Percentiles rank a stretch among this genome's conserved stretches.
Evolutionary conservation across 495 filamentous ascomycete species (phyloP).

Genomic region (Penicillium simplicissimum): DNA sequence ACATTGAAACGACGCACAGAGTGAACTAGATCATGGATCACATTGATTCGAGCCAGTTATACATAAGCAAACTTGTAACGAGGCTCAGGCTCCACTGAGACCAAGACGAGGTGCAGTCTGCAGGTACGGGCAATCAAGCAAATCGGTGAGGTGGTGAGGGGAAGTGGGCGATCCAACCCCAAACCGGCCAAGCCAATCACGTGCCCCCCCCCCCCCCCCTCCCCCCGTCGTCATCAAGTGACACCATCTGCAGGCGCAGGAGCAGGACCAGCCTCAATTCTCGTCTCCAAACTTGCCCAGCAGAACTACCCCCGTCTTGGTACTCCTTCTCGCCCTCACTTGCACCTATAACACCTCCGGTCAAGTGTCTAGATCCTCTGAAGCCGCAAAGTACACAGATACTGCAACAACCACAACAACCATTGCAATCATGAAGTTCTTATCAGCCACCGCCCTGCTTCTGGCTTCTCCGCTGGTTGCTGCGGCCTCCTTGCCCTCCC

Average conservation of each 20-base stretch:
- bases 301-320: neutral
- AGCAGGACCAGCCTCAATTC: constrained; percentile 1
- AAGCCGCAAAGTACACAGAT: neutral
- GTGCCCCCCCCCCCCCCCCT: no score
- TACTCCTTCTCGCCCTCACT: neutral
- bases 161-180: constrained; percentile 6
- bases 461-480: constrained; percentile 36
- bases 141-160: neutral
- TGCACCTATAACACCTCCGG: neutral
- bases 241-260: constrained; percentile 8
- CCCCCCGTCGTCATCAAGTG: constrained; percentile 35
- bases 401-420: neutral
- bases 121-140: neutral
- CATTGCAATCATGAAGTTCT: constrained; percentile 49
- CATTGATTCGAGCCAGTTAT: neutral
- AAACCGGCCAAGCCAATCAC: constrained; percentile 15
- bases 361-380: neutral
- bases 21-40: neutral
- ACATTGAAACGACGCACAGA: neutral
- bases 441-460: constrained; percentile 37
- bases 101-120: neutral
- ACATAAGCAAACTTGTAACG: neutral
- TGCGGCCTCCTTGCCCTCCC: constrained; percentile 29
- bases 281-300: constrained; percentile 1
- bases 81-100: neutral